Percentiles rank a stretch among this genome's conserved stretches.
Conservation (phyloP, 2,329 filamentous ascomycete species). For the Monosporascus sp. region DNA sequence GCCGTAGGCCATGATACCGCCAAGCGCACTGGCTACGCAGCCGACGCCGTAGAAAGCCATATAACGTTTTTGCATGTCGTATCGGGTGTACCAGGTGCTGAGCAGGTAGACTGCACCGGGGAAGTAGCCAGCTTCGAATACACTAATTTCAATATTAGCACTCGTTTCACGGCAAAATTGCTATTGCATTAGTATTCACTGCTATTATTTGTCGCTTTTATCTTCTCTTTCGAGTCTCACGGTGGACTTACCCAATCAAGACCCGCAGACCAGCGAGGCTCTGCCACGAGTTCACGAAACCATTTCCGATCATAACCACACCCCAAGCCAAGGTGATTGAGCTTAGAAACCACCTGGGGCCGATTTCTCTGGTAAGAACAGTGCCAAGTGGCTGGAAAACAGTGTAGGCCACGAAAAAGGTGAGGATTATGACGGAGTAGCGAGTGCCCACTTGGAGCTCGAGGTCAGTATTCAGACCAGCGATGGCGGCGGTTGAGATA, state of each 20-base stretch:
- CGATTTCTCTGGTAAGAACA: conserved; percentile 54
- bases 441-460: conserved; percentile 44
- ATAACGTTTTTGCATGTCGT: conserved; percentile 57
- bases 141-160: conserved; percentile 15
- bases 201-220: too few species aligned
- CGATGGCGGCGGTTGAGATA: not conserved
- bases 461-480: conserved; percentile 24
- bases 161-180: too few species aligned
- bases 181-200: too few species aligned
- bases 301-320: conserved; percentile 10
- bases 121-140: conserved; percentile 52
- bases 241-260: conserved; percentile 27
- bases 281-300: conserved; percentile 8
- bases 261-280: conserved; percentile 29
- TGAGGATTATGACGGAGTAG: conserved; percentile 50
- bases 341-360: conserved; percentile 57
- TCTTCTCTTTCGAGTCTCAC: too few species aligned
- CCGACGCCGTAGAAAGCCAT: conserved; percentile 26
- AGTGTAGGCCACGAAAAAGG: conserved; percentile 65
- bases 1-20: conserved; percentile 19
- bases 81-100: conserved; percentile 63
- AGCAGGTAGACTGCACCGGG: conserved; percentile 54
- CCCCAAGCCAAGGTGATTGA: conserved; percentile 50
- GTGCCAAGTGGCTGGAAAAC: conserved; percentile 60
- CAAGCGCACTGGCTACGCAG: conserved; percentile 22